phyloP scores from a whole-genome alignment of 2,329 filamentous ascomycete genomes.

The Teratosphaeria zuluensis region DNA sequence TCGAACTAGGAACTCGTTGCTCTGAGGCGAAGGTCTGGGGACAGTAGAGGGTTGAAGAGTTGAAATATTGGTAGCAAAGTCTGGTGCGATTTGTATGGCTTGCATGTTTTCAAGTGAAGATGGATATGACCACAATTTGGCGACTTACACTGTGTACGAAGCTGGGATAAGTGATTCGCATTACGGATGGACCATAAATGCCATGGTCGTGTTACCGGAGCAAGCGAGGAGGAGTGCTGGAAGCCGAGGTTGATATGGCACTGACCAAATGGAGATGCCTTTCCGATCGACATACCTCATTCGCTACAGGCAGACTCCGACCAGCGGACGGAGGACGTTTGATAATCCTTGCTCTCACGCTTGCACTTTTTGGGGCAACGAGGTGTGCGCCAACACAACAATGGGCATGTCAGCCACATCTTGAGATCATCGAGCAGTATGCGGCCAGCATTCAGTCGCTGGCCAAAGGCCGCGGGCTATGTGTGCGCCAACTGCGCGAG shows the following conservation, averaged over 20 bases:
- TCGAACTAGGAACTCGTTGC: constrained; percentile 34
- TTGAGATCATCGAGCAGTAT: not conserved
- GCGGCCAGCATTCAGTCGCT: not conserved
- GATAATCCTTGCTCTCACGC: not conserved
- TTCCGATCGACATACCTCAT: not conserved
- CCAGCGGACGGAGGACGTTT: not conserved
- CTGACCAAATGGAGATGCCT: not conserved
- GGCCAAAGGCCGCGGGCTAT: not conserved
- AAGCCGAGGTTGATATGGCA: not conserved
- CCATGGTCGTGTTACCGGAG: no score
- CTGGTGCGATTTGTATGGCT: constrained; percentile 28
- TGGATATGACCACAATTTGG: not conserved
- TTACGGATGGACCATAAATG: no score
- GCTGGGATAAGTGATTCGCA: no score
- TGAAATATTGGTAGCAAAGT: constrained; percentile 26
- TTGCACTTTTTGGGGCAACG: not conserved
- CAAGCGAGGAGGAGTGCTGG: not conserved
- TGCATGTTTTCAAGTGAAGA: constrained; percentile 26
- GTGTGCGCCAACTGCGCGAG: not conserved
- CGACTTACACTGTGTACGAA: not conserved
- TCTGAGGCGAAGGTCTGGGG: constrained; percentile 25
- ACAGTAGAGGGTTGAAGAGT: constrained; percentile 19
- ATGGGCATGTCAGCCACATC: not conserved
- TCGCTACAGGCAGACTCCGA: not conserved
- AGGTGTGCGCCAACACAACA: not conserved